Percentiles rank a stretch among this genome's conserved stretches.
Conservation (phyloP, 176 grass and related monocot genomes). For the Juncus effusus region DNA sequence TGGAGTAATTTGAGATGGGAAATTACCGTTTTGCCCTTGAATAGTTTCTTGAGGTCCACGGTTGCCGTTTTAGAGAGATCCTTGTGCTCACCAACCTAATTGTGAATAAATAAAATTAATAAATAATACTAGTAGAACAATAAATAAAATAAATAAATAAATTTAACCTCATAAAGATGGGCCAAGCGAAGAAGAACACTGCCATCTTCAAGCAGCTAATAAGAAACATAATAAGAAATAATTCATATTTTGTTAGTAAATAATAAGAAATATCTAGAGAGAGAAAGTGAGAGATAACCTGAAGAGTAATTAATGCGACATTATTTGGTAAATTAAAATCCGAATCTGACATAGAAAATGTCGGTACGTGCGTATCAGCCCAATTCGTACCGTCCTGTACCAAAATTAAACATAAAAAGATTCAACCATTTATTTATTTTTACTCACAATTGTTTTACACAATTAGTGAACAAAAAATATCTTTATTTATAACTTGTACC, state of each 20-base stretch:
- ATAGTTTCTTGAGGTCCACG: conserved; percentile 44
- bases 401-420: background rate
- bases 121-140: background rate
- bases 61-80: conserved; percentile 36
- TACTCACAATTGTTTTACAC: background rate
- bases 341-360: conserved; percentile 39
- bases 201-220: conserved; percentile 46
- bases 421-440: conserved; percentile 6
- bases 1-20: background rate
- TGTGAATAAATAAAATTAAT: background rate
- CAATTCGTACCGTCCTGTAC: conserved; percentile 31
- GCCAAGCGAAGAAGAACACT: conserved; percentile 44
- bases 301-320: conserved; percentile 47
- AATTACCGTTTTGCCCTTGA: conserved; percentile 42
- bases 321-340: conserved; percentile 46
- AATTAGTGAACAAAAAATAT: conserved; percentile 2
- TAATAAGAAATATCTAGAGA: background rate
- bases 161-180: conserved; percentile 46
- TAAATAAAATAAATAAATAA: conserved; percentile 10
- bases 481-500: background rate
- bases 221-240: conserved; percentile 1
- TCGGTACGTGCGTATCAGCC: conserved; percentile 29
- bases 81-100: conserved; percentile 42
- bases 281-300: conserved; percentile 27
- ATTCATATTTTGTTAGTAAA: background rate